Conservation (phyloP, 176 grass and related monocot species). For the Secale cereale region DNA sequence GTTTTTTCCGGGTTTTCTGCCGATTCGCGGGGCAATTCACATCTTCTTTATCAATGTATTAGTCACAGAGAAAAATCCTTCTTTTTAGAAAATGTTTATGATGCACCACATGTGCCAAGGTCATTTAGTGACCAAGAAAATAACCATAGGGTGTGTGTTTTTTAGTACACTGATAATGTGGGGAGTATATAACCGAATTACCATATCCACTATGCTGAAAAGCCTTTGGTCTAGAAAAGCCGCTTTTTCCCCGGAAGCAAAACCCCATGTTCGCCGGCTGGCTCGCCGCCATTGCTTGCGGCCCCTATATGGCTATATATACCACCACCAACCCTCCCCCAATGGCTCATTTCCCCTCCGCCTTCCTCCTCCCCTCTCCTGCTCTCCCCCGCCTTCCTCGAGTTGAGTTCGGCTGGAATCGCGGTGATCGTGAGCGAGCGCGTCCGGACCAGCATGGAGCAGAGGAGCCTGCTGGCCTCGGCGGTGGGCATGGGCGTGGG, state of each 20-base stretch:
- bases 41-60: too few species aligned
- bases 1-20: too few species aligned
- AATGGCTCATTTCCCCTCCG: constrained; percentile 30
- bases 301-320: constrained; percentile 64
- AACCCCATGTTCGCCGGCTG: constrained; percentile 22
- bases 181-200: too few species aligned
- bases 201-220: not conserved
- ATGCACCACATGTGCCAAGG: too few species aligned
- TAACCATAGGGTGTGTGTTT: too few species aligned
- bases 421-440: not conserved
- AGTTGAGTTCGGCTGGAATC: not conserved
- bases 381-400: not conserved
- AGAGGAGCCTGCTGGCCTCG: constrained; percentile 79
- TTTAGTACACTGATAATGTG: too few species aligned
- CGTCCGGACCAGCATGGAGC: constrained; percentile 44
- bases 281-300: constrained; percentile 27
- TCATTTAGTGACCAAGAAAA: too few species aligned
- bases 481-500: constrained; percentile 81
- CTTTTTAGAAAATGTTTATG: too few species aligned
- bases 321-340: constrained; percentile 16
- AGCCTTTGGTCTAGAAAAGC: not conserved
- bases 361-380: not conserved
- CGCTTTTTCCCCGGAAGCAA: not conserved
- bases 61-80: too few species aligned
- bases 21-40: too few species aligned